These are phyloP conservation scores for Trichoderma aggressivum DNA, from an alignment of 2,329 filamentous ascomycete genomes.

Conservation along the genomic window DNA sequence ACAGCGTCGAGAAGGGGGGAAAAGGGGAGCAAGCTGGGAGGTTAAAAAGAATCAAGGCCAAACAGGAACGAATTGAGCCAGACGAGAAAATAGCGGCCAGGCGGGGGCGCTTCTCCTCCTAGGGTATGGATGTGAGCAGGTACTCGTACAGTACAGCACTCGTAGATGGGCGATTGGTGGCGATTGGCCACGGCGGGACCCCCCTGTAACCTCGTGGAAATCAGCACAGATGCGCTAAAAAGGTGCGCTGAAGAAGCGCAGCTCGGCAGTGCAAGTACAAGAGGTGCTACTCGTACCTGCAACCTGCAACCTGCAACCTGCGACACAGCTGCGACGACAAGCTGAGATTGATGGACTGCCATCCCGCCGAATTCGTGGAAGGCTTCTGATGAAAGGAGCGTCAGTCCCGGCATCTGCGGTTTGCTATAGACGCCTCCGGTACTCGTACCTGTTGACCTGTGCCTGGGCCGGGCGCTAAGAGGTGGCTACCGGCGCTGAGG, in stretches of 20 bases:
- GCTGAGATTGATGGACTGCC: not conserved
- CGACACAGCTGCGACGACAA: not conserved
- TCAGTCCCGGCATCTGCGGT: not conserved
- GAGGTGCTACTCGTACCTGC: not conserved
- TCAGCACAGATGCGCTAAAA: conserved; percentile 16
- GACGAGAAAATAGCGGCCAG: conserved; percentile 7
- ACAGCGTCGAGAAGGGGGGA: not conserved
- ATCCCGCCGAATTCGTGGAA: not conserved
- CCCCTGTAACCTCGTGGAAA: conserved; percentile 19
- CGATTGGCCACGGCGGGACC: conserved; percentile 13
- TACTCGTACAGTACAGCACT: not conserved
- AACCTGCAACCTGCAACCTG: conserved; percentile 15
- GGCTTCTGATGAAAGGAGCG: conserved; percentile 2
- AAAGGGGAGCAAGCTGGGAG: not conserved
- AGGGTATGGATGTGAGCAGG: not conserved
- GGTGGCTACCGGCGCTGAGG: not conserved
- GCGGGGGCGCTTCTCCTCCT: conserved; percentile 13
- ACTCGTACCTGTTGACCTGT: not conserved
- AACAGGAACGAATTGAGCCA: conserved; percentile 1
- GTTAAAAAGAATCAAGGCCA: not conserved
- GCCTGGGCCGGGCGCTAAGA: not conserved
- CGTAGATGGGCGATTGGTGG: conserved; percentile 6
- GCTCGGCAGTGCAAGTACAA: not conserved
- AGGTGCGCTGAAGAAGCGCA: conserved; percentile 15
- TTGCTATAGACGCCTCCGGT: not conserved